Conservation (phyloP, 768 basidiomycete genomes). For the Mycena venus region DNA sequence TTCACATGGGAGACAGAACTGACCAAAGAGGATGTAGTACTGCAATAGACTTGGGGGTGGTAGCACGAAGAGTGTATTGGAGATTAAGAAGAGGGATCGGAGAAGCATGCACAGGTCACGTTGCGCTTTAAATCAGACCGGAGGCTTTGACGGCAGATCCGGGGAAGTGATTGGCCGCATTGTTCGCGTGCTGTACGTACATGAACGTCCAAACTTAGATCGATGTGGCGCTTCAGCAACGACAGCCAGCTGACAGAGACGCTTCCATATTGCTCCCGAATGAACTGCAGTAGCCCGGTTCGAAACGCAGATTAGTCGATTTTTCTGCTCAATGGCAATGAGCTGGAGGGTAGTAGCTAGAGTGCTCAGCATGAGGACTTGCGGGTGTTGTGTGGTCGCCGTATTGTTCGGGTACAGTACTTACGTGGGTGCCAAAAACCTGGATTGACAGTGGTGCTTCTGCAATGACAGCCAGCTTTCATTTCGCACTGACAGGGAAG, state of each 20-base stretch:
- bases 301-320: neutral
- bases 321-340: neutral
- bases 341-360: neutral
- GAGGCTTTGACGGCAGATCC: neutral
- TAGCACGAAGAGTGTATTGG: too few relatives aligned
- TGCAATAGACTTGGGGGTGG: too few relatives aligned
- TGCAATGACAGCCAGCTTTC: too few relatives aligned
- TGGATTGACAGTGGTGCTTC: too few relatives aligned
- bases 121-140: neutral
- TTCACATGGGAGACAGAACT: neutral
- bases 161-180: neutral
- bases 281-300: neutral
- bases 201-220: neutral
- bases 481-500: too few relatives aligned
- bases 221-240: neutral
- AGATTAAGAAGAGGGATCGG: neutral
- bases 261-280: neutral
- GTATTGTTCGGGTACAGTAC: too few relatives aligned
- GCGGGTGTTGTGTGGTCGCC: too few relatives aligned
- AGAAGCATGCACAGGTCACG: too few relatives aligned
- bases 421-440: too few relatives aligned
- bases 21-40: too few relatives aligned
- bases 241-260: neutral
- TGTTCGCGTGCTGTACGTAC: neutral
- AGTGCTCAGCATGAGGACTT: too few relatives aligned